phyloP scores from a whole-genome alignment of 2,329 filamentous ascomycete genomes.

The Curvularia spicifera region DNA sequence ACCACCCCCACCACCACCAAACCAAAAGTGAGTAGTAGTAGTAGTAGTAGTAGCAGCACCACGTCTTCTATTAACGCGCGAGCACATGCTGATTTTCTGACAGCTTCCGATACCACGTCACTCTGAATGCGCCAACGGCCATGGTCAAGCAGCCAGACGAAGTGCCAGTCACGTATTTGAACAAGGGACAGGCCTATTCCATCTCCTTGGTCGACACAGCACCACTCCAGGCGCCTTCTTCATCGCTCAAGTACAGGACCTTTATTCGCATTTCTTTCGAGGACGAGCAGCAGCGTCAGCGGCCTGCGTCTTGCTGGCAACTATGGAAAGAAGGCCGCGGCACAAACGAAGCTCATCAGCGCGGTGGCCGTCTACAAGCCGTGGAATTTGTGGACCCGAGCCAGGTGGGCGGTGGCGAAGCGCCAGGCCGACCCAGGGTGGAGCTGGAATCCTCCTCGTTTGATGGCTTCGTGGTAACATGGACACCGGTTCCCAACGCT shows the following conservation, averaged over 20 bases:
- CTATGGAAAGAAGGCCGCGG: conserved; percentile 96
- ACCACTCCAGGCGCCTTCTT: conserved; percentile 61
- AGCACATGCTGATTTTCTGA: conserved; percentile 27
- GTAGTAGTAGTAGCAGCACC: conserved; percentile 37
- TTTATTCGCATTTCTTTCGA: conserved; percentile 97
- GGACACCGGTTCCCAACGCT: conserved; percentile 74
- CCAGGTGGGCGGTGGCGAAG: conserved; percentile 61
- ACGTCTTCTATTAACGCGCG: not conserved
- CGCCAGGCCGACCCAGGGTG: conserved; percentile 54
- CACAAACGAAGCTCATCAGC: conserved; percentile 92
- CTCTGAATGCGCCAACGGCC: conserved; percentile 90
- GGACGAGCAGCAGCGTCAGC: conserved; percentile 88
- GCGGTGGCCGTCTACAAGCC: conserved; percentile 89
- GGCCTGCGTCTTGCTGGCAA: conserved; percentile 84
- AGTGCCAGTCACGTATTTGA: conserved; percentile 96
- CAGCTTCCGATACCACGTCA: conserved; percentile 86
- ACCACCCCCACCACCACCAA: conserved; percentile 18
- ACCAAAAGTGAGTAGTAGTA: conserved; percentile 56
- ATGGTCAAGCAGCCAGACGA: conserved; percentile 92
- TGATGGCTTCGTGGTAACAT: conserved; percentile 90
- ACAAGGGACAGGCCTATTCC: conserved; percentile 95
- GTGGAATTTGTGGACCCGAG: conserved; percentile 85
- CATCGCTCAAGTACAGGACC: conserved; percentile 79
- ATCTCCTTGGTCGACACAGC: conserved; percentile 81
- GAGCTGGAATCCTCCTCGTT: conserved; percentile 73